These are phyloP conservation scores for Boletus sp. DNA, from an alignment of 768 basidiomycete species.

Conservation along the genomic window DNA sequence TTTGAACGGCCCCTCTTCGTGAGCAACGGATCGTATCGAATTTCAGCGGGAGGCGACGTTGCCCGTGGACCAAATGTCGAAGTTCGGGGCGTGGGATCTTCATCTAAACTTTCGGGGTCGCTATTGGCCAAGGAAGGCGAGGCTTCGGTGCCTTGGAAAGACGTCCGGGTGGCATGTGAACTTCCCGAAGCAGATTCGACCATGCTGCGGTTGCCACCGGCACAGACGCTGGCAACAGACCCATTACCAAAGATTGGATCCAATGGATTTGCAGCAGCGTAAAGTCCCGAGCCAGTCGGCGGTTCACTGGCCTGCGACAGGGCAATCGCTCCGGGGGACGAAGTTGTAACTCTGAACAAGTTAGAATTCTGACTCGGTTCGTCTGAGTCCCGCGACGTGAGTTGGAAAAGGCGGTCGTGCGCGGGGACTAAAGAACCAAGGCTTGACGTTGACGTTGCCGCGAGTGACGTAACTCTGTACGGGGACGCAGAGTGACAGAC, in stretches of 20 bases:
- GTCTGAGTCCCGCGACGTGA: slow-evolving; percentile 11
- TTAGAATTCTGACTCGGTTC: not conserved
- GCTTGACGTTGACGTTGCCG: slow-evolving; percentile 28
- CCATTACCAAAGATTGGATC: slow-evolving; percentile 8
- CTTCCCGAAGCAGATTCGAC: not conserved
- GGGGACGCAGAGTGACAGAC: slow-evolving; percentile 2
- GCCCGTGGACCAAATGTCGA: slow-evolving; percentile 14
- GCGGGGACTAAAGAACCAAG: slow-evolving; percentile 29
- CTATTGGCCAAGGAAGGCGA: slow-evolving; percentile 4
- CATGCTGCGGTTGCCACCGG: not conserved
- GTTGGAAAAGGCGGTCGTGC: slow-evolving; percentile 24
- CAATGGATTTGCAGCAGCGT: not conserved
- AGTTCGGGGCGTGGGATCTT: slow-evolving; percentile 29
- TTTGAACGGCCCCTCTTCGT: slow-evolving; percentile 9
- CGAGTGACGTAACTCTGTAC: slow-evolving; percentile 18
- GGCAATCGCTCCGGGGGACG: slow-evolving; percentile 10
- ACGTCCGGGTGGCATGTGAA: not conserved
- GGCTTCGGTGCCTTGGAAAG: slow-evolving; percentile 4
- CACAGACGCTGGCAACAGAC: slow-evolving; percentile 4
- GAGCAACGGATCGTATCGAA: not conserved
- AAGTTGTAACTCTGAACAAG: not conserved
- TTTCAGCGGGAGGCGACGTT: not conserved
- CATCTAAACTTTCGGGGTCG: slow-evolving; percentile 8
- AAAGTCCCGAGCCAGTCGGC: not conserved
- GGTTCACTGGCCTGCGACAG: not conserved